phyloP scores from a whole-genome alignment of 495 filamentous ascomycete genomes.

The Penicillium antarcticum region DNA sequence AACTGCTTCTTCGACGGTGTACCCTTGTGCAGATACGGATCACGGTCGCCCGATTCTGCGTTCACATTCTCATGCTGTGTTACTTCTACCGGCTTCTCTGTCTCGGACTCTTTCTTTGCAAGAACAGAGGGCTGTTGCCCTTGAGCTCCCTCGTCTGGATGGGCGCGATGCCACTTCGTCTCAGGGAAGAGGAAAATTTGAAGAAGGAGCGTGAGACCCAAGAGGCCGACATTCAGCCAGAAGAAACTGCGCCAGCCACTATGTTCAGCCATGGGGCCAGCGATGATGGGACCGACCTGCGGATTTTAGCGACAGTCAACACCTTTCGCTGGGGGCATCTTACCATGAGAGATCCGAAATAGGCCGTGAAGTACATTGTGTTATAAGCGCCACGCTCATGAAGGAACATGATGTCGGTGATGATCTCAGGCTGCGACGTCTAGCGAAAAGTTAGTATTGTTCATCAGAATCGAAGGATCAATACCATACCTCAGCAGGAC shows the following conservation, averaged over 20 bases:
- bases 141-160: conserved; percentile 18
- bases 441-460: conserved; percentile 16
- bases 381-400: conserved; percentile 65
- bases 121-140: not conserved
- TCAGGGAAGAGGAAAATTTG: conserved; percentile 59
- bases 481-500: conserved; percentile 33
- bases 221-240: conserved; percentile 53
- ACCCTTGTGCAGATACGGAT: conserved; percentile 46
- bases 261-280: conserved; percentile 55
- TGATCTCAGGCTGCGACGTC: conserved; percentile 60
- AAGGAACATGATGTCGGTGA: conserved; percentile 64
- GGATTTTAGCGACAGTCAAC: not conserved
- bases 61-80: conserved; percentile 17
- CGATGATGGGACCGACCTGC: conserved; percentile 51
- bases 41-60: conserved; percentile 15
- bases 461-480: not conserved
- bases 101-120: not conserved
- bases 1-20: conserved; percentile 54
- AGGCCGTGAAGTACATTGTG: conserved; percentile 60
- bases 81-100: conserved; percentile 17
- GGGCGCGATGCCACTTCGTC: conserved; percentile 53
- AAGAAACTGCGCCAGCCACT: conserved; percentile 56
- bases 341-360: conserved; percentile 43
- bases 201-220: conserved; percentile 43
- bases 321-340: not conserved